Conservation (phyloP, 78 protist species). For the Speleostelium caveatum region DNA sequence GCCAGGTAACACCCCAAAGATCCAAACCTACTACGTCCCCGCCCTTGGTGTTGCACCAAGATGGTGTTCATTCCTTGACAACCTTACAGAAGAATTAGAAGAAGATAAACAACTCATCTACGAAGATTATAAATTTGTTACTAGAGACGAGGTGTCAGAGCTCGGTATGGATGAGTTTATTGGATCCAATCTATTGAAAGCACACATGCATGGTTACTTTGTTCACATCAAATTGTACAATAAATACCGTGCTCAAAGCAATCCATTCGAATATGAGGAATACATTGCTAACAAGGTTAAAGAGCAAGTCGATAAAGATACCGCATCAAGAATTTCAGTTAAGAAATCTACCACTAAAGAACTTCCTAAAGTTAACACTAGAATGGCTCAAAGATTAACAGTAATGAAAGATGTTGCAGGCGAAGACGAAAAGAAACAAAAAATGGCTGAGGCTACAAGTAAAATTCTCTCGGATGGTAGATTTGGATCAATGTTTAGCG, state of each 20-base stretch:
- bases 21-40: constrained; percentile 94
- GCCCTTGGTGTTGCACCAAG: constrained; percentile 98
- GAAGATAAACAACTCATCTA: constrained; percentile 83
- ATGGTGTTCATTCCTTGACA: constrained; percentile 97
- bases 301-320: constrained; percentile 56
- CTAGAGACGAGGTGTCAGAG: constrained; percentile 89
- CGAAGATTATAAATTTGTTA: constrained; percentile 96
- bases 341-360: background rate
- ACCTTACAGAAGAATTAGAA: constrained; percentile 94
- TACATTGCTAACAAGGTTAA: constrained; percentile 39
- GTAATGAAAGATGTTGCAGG: constrained; percentile 4
- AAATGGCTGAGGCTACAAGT: constrained; percentile 7
- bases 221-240: constrained; percentile 85
- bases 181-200: constrained; percentile 84
- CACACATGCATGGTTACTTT: constrained; percentile 98
- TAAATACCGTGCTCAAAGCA: constrained; percentile 27
- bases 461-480: constrained; percentile 56
- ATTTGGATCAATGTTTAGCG: constrained; percentile 46
- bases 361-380: constrained; percentile 74
- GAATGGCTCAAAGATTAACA: constrained; percentile 55
- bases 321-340: constrained; percentile 71
- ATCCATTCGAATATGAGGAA: constrained; percentile 87
- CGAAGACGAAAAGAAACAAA: constrained; percentile 2
- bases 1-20: constrained; percentile 88
- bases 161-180: constrained; percentile 74